phyloP scores from a whole-genome alignment of 441 rosid species.

The Bruguiera hainesii region DNA sequence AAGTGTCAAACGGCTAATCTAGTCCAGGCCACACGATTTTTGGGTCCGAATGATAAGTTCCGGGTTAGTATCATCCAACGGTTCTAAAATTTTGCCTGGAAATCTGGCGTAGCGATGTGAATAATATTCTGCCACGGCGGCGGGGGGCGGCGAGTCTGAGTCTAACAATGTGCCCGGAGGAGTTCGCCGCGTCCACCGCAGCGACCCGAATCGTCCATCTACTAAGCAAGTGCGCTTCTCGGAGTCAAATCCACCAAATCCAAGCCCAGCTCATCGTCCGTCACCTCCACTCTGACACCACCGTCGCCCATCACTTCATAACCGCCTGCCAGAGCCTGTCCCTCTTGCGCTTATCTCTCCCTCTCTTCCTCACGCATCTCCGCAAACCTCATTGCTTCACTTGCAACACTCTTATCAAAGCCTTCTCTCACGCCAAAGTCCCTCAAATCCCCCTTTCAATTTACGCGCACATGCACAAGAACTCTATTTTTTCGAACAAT shows the following conservation, averaged over 20 bases:
- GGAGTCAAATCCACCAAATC: conserved; percentile 39
- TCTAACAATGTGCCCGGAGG: no score
- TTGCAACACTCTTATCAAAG: conserved; percentile 48
- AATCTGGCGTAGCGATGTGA: no score
- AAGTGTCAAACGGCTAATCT: no score
- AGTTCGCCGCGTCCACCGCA: not conserved
- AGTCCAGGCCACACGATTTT: no score
- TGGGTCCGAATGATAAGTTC: no score
- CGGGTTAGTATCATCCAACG: no score
- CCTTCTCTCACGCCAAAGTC: conserved; percentile 39
- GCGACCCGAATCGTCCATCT: conserved; percentile 29
- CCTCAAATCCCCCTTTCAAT: conserved; percentile 37
- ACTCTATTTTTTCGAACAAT: conserved; percentile 35
- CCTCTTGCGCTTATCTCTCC: conserved; percentile 26
- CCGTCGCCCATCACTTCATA: conserved; percentile 38
- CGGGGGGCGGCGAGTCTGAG: no score
- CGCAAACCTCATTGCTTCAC: conserved; percentile 41
- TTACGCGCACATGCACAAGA: conserved; percentile 34
- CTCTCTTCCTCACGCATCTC: conserved; percentile 29
- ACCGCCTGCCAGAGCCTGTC: conserved; percentile 31
- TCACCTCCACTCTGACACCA: conserved; percentile 31
- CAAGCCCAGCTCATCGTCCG: conserved; percentile 42
- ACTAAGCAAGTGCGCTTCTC: conserved; percentile 26
- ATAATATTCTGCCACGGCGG: no score
- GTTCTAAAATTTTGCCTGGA: no score